Percentiles rank a stretch among this genome's conserved stretches.
Conservation (phyloP, 371 early-diverging fungal genomes). For the Choanephora cucurbitarum region DNA sequence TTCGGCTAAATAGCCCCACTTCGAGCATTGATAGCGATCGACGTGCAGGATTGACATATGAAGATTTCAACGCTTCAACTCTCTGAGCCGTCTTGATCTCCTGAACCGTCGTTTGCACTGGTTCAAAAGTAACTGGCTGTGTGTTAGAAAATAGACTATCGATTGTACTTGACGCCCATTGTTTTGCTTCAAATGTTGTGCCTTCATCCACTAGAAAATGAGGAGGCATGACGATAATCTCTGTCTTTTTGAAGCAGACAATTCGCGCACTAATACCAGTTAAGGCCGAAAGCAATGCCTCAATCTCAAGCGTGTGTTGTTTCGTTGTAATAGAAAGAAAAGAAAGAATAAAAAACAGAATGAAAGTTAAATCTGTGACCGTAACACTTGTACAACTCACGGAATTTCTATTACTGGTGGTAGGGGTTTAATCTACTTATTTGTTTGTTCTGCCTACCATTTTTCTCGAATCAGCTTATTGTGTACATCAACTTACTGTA, state of each 20-base stretch:
- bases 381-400: no score
- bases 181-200: constrained; percentile 17
- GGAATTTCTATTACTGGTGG: no score
- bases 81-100: not conserved
- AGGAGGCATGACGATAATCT: constrained; percentile 16
- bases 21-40: constrained; percentile 16
- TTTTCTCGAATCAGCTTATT: not conserved
- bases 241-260: no score
- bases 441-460: not conserved
- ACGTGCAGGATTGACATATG: constrained; percentile 4
- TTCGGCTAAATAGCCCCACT: constrained; percentile 1
- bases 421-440: no score
- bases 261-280: no score
- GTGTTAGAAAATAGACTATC: constrained; percentile 24
- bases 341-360: no score
- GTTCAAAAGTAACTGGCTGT: constrained; percentile 26
- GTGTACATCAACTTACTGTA: no score
- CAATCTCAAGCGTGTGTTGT: no score
- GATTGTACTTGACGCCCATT: constrained; percentile 26
- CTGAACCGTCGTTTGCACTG: not conserved
- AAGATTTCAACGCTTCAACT: not conserved
- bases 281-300: no score
- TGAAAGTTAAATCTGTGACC: no score
- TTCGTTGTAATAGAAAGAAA: no score
- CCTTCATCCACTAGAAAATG: constrained; percentile 17